Conservation (phyloP, 805 yeast genomes). For the Yueomyces sinensis region DNA sequence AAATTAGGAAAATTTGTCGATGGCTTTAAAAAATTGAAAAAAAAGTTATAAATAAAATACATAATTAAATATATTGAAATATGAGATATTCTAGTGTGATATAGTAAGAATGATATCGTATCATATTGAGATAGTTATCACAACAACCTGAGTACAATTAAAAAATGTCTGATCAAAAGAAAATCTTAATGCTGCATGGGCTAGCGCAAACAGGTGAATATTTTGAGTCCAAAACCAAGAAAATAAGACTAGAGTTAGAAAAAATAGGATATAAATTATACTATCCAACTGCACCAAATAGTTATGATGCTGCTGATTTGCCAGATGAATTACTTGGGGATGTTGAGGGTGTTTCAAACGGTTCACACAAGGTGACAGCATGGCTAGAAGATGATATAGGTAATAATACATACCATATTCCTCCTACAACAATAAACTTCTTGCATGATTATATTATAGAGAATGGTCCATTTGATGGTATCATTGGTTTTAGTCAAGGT, state of each 20-base stretch:
- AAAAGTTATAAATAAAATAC: too few species aligned
- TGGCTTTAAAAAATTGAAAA: too few species aligned
- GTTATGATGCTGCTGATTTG: conserved; percentile 45
- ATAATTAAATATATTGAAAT: too few species aligned
- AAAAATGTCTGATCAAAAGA: conserved; percentile 23
- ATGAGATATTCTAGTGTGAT: too few species aligned
- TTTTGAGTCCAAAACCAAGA: conserved; percentile 77
- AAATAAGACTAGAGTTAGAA: conserved; percentile 58
- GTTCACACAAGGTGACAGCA: conserved; percentile 28
- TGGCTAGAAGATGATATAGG: conserved; percentile 54
- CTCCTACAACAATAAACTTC: conserved; percentile 28
- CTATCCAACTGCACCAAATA: conserved; percentile 67
- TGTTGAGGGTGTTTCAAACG: conserved; percentile 4
- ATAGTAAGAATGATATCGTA: too few species aligned
- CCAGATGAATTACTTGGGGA: conserved; percentile 34
- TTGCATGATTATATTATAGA: conserved; percentile 34
- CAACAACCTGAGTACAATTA: too few species aligned
- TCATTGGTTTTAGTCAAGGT: conserved; percentile 90
- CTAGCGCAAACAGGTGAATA: conserved; percentile 71
- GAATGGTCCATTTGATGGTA: conserved; percentile 69
- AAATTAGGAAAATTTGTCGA: too few species aligned
- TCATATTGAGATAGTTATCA: too few species aligned
- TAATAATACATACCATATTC: conserved; percentile 21
- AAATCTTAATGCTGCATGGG: conserved; percentile 79
- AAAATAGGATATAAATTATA: conserved; percentile 47